phyloP scores from a whole-genome alignment of 2,329 filamentous ascomycete species.

The Tolypocladium album region DNA sequence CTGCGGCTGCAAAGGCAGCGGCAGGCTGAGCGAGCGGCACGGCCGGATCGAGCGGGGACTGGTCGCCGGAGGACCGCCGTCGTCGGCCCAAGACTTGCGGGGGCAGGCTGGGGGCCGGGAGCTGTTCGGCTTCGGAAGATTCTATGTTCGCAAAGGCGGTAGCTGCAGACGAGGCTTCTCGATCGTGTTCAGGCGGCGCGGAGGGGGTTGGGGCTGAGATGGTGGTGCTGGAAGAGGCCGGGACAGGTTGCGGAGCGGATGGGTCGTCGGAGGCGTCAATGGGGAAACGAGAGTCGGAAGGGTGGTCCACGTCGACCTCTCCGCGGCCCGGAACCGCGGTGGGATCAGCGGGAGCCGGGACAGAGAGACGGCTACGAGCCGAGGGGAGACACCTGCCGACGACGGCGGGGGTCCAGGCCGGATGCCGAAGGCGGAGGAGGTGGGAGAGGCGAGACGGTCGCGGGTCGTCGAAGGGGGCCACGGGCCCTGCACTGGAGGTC shows the following conservation, averaged over 20 bases:
- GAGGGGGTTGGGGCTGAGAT: constrained; percentile 27
- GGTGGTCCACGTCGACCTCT: constrained; percentile 30
- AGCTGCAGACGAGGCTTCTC: constrained; percentile 13
- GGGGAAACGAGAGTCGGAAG: constrained; percentile 22
- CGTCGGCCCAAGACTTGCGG: constrained; percentile 43
- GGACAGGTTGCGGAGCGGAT: constrained; percentile 43
- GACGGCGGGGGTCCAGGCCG: not conserved
- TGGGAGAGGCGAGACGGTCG: constrained; percentile 1
- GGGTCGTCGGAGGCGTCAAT: constrained; percentile 49
- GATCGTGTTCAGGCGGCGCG: constrained; percentile 11
- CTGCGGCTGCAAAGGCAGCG: constrained; percentile 6
- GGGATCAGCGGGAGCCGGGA: constrained; percentile 6
- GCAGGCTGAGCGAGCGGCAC: constrained; percentile 11
- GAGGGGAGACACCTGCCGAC: constrained; percentile 8
- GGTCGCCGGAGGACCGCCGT: constrained; percentile 33
- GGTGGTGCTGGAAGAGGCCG: constrained; percentile 35
- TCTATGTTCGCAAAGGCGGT: constrained; percentile 28
- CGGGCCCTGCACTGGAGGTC: not conserved
- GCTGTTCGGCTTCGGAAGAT: constrained; percentile 20
- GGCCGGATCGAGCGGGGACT: constrained; percentile 20
- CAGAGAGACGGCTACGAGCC: constrained; percentile 12
- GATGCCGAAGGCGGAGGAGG: constrained; percentile 1
- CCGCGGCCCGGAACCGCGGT: constrained; percentile 29
- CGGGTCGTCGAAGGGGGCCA: not conserved
- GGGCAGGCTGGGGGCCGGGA: constrained; percentile 13